Evolutionary conservation across 1,284 basidiomycete genomes (phyloP), one percentile per base, ranked within the genome.

Genomic region (Malassezia globosa): DNA sequence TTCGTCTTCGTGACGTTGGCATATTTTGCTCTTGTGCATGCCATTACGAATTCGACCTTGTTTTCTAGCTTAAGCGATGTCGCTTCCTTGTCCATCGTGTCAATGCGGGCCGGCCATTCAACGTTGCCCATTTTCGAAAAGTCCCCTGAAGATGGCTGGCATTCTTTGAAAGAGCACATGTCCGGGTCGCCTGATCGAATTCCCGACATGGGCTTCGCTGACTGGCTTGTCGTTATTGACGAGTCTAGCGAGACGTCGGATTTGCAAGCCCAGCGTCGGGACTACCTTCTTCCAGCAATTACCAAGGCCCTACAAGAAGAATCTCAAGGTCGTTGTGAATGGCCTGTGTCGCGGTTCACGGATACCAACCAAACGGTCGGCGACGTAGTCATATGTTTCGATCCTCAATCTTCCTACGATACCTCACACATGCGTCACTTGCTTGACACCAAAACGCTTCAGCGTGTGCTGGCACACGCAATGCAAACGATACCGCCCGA

Each of bases 1-100:
- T 86, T 82, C 70, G 80, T 89, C 66, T 73, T 88, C 53, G 84
- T 84, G 27, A 94, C 89, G 3, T 78, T 94, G 35, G 83, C 84
- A 42, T 94, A 94, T 74, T 90, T 94, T 72, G 85, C 89, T 72
- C 79, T 92, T 55, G 78, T 95, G 49, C 80, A 81, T 55, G 84
- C 85, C 37, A 82, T 90, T 70, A 87, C 87, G 40, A 72, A 74
- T 42, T 76, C 74, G 24, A 73, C 75, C 51, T 35, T 52, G 76
- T 77, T 69, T 73, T 68, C 56, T 58, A 64, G 51, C 58, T 61
- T 44, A 54, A 66, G 45, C 25, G 50, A 52, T 33, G 50, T 46
- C 6, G 42, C 43, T 21, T 41, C 43, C 18, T 31, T 51, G 7
- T 51, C 49, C 35, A 10, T 48, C 31, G 19, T 22, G 18, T 45